phyloP scores from a whole-genome alignment of 306 rosid genomes.

The Pyrus bretschneideri region DNA sequence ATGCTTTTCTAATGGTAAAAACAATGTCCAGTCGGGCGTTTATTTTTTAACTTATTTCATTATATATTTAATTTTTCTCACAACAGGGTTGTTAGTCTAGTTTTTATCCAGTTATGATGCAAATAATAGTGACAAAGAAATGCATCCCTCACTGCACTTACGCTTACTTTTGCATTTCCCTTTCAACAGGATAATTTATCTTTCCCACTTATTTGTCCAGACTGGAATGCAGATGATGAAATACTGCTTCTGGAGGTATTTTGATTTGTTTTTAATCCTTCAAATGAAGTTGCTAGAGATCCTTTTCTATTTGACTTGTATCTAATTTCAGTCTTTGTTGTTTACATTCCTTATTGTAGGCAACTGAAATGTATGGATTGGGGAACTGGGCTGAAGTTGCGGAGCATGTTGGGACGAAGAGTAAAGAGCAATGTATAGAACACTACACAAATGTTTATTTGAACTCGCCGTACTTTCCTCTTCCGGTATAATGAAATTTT shows the following conservation, averaged over 20 bases:
- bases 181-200: conserved; percentile 79
- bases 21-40: not conserved
- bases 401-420: conserved; percentile 98
- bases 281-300: not conserved
- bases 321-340: conserved; percentile 7
- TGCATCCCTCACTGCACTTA: conserved; percentile 1
- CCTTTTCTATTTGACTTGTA: conserved; percentile 6
- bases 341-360: conserved; percentile 35
- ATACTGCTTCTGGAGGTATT: conserved; percentile 88
- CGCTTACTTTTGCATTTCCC: conserved; percentile 19
- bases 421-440: conserved; percentile 83
- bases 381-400: conserved; percentile 99
- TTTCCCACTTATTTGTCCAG: conserved; percentile 89
- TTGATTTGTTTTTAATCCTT: conserved; percentile 12
- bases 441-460: conserved; percentile 72
- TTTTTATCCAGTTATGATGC: not conserved
- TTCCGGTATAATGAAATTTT: conserved; percentile 64
- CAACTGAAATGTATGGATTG: conserved; percentile 94
- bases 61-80: not conserved
- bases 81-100: not conserved
- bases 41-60: not conserved
- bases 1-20: not conserved
- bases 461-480: conserved; percentile 78
- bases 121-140: not conserved
- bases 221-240: conserved; percentile 99